phyloP scores from a whole-genome alignment of 306 rosid genomes.

The Morella rubra region DNA sequence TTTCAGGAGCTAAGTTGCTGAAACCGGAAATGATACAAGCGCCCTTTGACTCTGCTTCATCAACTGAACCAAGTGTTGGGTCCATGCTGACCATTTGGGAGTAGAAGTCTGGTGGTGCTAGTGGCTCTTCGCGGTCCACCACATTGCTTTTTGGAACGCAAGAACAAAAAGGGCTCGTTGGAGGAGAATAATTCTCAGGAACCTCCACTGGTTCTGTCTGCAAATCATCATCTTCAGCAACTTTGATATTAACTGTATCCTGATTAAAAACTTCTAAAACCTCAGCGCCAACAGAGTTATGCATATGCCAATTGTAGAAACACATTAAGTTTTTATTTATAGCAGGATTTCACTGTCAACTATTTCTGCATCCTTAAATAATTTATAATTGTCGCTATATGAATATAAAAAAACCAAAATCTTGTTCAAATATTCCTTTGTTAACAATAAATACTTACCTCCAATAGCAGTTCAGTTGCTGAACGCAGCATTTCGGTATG shows the following conservation, averaged over 20 bases:
- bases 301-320: not conserved
- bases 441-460: slow-evolving; percentile 43
- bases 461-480: slow-evolving; percentile 37
- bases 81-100: slow-evolving; percentile 32
- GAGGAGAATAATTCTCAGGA: slow-evolving; percentile 34
- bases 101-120: slow-evolving; percentile 26
- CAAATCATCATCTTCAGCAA: slow-evolving; percentile 33
- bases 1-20: slow-evolving; percentile 34
- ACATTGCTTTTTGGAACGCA: slow-evolving; percentile 25
- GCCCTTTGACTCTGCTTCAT: slow-evolving; percentile 36
- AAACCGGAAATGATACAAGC: slow-evolving; percentile 31
- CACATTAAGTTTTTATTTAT: not conserved
- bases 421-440: not conserved
- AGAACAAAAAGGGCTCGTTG: slow-evolving; percentile 31
- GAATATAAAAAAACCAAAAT: slow-evolving; percentile 6
- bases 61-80: slow-evolving; percentile 37
- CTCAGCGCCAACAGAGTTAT: slow-evolving; percentile 20
- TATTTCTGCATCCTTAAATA: not conserved
- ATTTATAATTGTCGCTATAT: not conserved
- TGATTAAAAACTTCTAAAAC: slow-evolving; percentile 24
- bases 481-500: slow-evolving; percentile 36
- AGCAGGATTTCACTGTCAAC: not conserved
- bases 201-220: slow-evolving; percentile 35
- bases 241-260: slow-evolving; percentile 30
- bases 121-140: slow-evolving; percentile 35